Base-by-base conservation (phyloP, 2,329 filamentous ascomycete species). In the Chrysoporthe deuterocubensis region DNA sequence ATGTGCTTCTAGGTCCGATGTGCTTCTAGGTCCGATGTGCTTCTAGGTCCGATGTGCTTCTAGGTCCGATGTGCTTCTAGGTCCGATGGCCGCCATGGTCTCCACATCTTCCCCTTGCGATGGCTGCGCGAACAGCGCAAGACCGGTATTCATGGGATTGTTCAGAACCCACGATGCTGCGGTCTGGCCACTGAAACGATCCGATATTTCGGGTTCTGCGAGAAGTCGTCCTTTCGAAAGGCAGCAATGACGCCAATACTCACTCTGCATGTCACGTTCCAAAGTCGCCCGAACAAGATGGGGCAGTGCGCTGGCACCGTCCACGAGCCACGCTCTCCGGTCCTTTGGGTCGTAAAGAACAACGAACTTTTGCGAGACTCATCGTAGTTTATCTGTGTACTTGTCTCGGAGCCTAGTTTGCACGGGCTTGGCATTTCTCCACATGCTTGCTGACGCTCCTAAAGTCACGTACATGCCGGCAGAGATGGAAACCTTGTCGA, bases 231-330 rank as follows among this genome's bases (percentile, higher is more conserved):
- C 64, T 69, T 75, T n/a, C 73, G 70, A 70, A 1, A 70, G 58
- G 16, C 73, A 69, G 8, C 70, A 67, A n/a, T 68, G 70, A 4
- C 65, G 65, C 26, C 73, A 72, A 3, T 59, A 67, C 26, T 72
- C 71, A 9, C 46, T 57, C 18, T 13, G 34, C 5, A 65, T 58
- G 63, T 70, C 69, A 32, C 74, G 67, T 16, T 69, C 37, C 62
- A 77, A 50, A 2, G 75, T 76, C 7, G 75, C 72, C 1, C 75
- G 71, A 11, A 80, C 67, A 2, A 81, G 73, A 65, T 82, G 79
- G 5, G 81, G 73, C 32, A 81, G 64, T 4, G 76, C 78, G 67
- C 73, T 77, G 4, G 73, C 71, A 14, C 78, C 80, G 64, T 80
- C 76, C 0, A 78, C 70, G 1, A 80, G 65, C 78, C 78, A 81